Evolutionary conservation across 345 rosid species (phyloP), one percentile per base, ranked within the genome.

Genomic region (Odontarrhena argentea): DNA sequence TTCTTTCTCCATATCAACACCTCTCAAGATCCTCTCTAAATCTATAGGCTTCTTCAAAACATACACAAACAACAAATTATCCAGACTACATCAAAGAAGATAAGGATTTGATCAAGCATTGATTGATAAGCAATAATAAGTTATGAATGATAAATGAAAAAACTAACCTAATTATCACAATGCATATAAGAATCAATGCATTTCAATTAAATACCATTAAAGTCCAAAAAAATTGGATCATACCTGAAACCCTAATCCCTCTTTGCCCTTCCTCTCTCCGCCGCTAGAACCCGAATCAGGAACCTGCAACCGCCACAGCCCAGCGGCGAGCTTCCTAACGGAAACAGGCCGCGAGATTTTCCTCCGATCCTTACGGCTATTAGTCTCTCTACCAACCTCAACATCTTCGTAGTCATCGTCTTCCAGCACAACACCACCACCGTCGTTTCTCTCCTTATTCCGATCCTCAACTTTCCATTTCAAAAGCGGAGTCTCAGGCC

Each of bases 241-340:
- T 46, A 91, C 90, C 92, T 83, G 87, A 79, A 85, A 80, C 81
- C 96, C 92, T 78, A 79, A 69, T 32, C 80, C 78, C 59, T 78
- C 87, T 45, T 63, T 71, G 10, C 68, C 36, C 66, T 77, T 76
- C 28, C 81, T 73, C 63, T 70, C 83, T 22, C 67, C 68, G 61
- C 78, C 77, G 51, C 72, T 71, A 1, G 64, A 54, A 51, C 46
- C 78, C 9, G 74, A 44, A 69, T 81, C 89, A 47, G 89, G 75
- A 12, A 84, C 63, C 81, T 86, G 96, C 77, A 94, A 55, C 80
- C 96, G 58, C 99, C 99, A 94, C 14, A 94, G 70, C 1, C 86
- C 96, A 3, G 96, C 92, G 4, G 91, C 96, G 11, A 94, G 86
- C 82, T 84, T 94, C 85, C 99, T 82, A 51, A 88, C 92, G 36